Base-by-base conservation (phyloP, 2,329 filamentous ascomycete species). In the Bertia moriformis region DNA sequence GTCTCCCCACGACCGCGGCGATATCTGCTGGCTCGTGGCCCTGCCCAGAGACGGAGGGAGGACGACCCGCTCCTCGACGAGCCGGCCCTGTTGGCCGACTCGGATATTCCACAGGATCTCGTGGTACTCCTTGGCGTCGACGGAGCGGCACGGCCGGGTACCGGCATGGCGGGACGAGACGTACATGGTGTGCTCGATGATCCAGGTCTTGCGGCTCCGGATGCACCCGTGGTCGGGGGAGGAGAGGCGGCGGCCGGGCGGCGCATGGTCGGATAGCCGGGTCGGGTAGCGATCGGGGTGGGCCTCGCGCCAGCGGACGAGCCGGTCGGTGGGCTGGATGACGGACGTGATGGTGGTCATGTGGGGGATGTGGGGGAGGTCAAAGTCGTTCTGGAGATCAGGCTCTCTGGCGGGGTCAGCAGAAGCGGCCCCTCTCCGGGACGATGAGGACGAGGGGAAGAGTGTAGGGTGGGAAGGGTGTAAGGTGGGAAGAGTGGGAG, bases 351-450 rank as follows among this genome's bases (percentile, higher is more conserved):
- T 60, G 4, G 63, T 65, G 4, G 56, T 63, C 46, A 65, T 60
- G 45, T 65, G 63, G 12, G 63, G 63, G n/a, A 63, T 54, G 41
- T 66, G 63, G 33, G 63, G 63, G 29, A 65, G 57, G 40, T 63
- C 59, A 19, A 65, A 58, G 12, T n/a, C 22, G 22, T 27, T 27
- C 22, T 27, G 22, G 7, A 27, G 22, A 27, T n/a, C n/a, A n/a
- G n/a, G n/a, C n/a, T n/a, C n/a, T n/a, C n/a, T n/a, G n/a, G n/a
- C n/a, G n/a, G n/a, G n/a, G n/a, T n/a, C n/a, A n/a, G n/a, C n/a
- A n/a, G n/a, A n/a, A n/a, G n/a, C n/a, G n/a, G n/a, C n/a, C n/a
- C n/a, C n/a, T n/a, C n/a, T n/a, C n/a, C n/a, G n/a, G n/a, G n/a
- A n/a, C n/a, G n/a, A n/a, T n/a, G n/a, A n/a, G n/a, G n/a, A n/a